Conservation (phyloP, 768 basidiomycete species). For the Hericium erinaceus region DNA sequence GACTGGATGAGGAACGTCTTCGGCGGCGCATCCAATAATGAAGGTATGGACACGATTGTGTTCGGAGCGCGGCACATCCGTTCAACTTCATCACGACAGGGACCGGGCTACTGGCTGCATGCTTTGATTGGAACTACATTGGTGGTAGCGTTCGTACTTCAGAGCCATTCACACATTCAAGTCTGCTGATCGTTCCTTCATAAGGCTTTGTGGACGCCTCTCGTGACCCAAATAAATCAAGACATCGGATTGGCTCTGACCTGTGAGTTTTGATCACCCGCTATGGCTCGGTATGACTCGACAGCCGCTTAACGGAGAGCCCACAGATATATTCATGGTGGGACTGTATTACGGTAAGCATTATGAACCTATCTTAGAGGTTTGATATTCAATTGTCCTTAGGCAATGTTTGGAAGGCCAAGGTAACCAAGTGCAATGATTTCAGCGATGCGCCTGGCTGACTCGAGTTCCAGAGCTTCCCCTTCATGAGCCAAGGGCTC, state of each 20-base stretch:
- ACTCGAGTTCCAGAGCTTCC: constrained; percentile 16
- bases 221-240: constrained; percentile 15
- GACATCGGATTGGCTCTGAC: constrained; percentile 17
- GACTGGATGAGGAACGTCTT: constrained; percentile 28
- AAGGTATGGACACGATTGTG: constrained; percentile 20
- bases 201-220: constrained; percentile 4
- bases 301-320: not conserved
- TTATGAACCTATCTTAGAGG: too few species aligned
- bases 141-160: constrained; percentile 1
- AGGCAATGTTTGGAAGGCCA: constrained; percentile 8
- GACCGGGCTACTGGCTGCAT: constrained; percentile 18
- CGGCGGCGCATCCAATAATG: constrained; percentile 29
- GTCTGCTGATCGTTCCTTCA: not conserved
- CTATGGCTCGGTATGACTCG: not conserved
- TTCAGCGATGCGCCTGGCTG: constrained; percentile 4
- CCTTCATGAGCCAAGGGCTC: constrained; percentile 21
- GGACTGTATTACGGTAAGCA: constrained; percentile 13
- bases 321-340: constrained; percentile 13
- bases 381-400: too few species aligned
- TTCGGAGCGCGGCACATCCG: not conserved
- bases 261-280: constrained; percentile 1
- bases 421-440: not conserved
- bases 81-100: not conserved
- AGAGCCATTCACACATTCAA: too few species aligned
- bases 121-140: constrained; percentile 23